phyloP scores from a whole-genome alignment of 352 stramenopile genomes.

The Phytophthora palmivora region DNA sequence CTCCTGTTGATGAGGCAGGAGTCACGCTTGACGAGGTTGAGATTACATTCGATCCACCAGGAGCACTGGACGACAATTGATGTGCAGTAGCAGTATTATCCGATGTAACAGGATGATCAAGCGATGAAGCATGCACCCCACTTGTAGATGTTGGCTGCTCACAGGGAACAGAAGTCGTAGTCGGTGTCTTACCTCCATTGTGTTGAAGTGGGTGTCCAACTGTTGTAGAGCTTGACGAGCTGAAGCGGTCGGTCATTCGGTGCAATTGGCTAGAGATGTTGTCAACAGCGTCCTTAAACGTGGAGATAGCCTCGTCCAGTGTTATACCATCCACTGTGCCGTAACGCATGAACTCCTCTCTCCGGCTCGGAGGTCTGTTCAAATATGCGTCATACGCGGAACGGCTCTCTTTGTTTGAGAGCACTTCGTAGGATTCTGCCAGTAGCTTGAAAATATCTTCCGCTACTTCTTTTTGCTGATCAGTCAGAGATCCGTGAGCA shows the following conservation, averaged over 20 bases:
- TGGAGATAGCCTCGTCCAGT: constrained; percentile 80
- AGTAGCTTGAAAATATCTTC: constrained; percentile 85
- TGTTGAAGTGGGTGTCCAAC: constrained; percentile 62
- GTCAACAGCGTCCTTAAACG: constrained; percentile 81
- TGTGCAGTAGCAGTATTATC: constrained; percentile 16
- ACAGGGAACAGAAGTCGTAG: constrained; percentile 12
- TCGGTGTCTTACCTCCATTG: constrained; percentile 34
- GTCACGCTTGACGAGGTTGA: constrained; percentile 10
- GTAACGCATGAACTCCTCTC: constrained; percentile 75
- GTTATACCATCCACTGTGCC: constrained; percentile 80
- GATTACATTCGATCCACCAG: constrained; percentile 17
- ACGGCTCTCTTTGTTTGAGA: constrained; percentile 65
- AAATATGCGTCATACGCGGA: constrained; percentile 68
- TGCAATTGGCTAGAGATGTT: constrained; percentile 50
- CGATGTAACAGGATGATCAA: constrained; percentile 14
- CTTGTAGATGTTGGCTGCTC: constrained; percentile 4
- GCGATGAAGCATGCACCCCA: constrained; percentile 16
- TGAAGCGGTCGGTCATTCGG: constrained; percentile 65
- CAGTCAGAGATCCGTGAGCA: constrained; percentile 40
- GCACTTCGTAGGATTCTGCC: constrained; percentile 83
- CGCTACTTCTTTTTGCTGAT: constrained; percentile 68
- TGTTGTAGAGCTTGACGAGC: constrained; percentile 76
- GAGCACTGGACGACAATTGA: constrained; percentile 16
- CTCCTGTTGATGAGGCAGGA: constrained; percentile 19
- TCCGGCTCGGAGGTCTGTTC: constrained; percentile 52